Evolutionary conservation across 2,329 filamentous ascomycete species (phyloP).

Genomic region (Aspergillus felis): DNA sequence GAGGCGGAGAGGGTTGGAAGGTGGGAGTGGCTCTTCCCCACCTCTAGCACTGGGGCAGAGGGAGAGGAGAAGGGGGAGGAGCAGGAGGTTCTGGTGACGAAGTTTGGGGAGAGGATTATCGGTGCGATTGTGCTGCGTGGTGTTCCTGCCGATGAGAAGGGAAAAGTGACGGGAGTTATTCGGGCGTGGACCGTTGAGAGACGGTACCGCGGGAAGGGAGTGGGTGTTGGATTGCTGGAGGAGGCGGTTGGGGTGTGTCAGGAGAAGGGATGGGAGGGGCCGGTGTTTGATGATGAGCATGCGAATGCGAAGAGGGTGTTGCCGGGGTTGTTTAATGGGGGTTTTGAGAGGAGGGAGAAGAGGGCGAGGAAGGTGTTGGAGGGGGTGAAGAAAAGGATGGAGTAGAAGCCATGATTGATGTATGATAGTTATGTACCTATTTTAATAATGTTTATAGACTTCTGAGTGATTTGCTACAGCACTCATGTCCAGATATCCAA

Average conservation of each 20-base stretch:
- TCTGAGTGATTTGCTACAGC: too few species aligned
- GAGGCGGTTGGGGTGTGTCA: constrained; percentile 65
- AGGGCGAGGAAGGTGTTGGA: constrained; percentile 45
- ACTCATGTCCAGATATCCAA: too few species aligned
- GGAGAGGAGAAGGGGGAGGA: constrained; percentile 14
- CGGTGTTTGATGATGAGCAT: constrained; percentile 70
- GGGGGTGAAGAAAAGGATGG: background rate
- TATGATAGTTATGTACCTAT: background rate
- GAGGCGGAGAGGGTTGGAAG: constrained; percentile 57
- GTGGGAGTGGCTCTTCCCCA: constrained; percentile 55
- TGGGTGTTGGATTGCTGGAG: constrained; percentile 68
- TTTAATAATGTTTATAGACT: background rate
- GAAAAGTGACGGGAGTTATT: constrained; percentile 47
- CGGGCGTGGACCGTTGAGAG: constrained; percentile 77
- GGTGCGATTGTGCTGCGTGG: constrained; percentile 61
- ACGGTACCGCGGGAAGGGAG: constrained; percentile 65
- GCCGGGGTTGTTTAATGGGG: constrained; percentile 59
- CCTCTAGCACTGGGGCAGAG: constrained; percentile 7
- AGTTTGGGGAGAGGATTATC: constrained; percentile 60
- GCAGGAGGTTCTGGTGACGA: constrained; percentile 61
- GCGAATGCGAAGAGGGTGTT: constrained; percentile 67
- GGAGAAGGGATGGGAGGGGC: constrained; percentile 64
- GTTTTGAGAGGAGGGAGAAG: constrained; percentile 57
- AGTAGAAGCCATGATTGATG: constrained; percentile 7
- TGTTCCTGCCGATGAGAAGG: background rate